phyloP scores from a whole-genome alignment of 164 flowering plant genomes.

The Warburgia ugandensis region DNA sequence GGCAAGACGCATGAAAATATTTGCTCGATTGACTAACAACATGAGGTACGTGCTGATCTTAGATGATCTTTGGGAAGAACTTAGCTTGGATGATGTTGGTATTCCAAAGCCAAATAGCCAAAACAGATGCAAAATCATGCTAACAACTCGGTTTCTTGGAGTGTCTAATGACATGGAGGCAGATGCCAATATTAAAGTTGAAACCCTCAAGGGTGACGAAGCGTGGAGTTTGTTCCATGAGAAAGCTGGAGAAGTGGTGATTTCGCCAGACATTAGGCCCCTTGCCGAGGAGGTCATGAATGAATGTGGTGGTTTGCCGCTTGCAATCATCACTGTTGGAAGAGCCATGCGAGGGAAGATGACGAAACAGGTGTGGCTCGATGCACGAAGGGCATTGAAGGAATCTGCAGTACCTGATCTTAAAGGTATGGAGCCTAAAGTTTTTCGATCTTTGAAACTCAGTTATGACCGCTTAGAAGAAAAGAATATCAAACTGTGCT shows the following conservation, averaged over 20 bases:
- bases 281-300: too few relatives aligned
- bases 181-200: neutral
- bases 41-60: neutral
- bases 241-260: conserved; percentile 2
- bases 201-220: neutral
- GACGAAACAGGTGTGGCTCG: neutral
- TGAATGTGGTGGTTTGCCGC: too few relatives aligned
- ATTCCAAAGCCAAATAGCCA: neutral
- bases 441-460: neutral
- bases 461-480: conserved; percentile 6
- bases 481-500: neutral
- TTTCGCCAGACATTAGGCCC: neutral
- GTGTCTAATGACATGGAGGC: conserved; percentile 3
- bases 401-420: conserved; percentile 1
- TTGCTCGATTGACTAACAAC: neutral
- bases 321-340: neutral
- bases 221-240: conserved; percentile 1
- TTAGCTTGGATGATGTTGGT: too few relatives aligned
- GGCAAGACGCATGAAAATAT: neutral
- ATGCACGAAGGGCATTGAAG: neutral
- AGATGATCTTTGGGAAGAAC: too few relatives aligned
- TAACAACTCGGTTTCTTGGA: neutral
- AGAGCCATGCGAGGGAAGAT: conserved; percentile 5
- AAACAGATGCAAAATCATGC: neutral
- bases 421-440: conserved; percentile 5